Base-by-base conservation (phyloP, 2,329 filamentous ascomycete genomes). In the Fusarium mangiferae region DNA sequence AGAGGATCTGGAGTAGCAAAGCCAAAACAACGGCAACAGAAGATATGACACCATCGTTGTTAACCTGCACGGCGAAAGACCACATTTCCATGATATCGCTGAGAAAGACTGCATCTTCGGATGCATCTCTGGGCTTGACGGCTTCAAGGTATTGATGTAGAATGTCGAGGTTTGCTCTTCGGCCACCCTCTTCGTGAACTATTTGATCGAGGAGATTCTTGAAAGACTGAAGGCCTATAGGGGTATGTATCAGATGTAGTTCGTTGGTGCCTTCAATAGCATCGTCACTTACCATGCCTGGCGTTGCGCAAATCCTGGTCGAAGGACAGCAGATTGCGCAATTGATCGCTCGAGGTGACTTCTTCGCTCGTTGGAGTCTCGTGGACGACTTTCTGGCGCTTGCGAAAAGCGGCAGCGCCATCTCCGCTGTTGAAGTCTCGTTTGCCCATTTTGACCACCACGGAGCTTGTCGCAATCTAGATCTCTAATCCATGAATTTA, bases 51-150 rank as follows among this genome's bases (percentile, higher is more conserved):
- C 91, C 89, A 66, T 98, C 95, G 75, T 95, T 93, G 79, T 94
- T 94, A 74, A 90, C 90, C 80, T 94, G 91, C 36, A 91, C 90
- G 8, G 93, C 95, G 84, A 93, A 95, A 54, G 90, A 91, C 96
- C 96, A 98, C 67, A 91, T 94, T 77, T 97, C 93, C 83, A 97
- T 93, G 44, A 98, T 84, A 77, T 98, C 94, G 5, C 88, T 84
- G 36, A 98, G 88, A 75, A 92, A 94, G 30, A 91, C 85, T 12
- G 89, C 86, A 63, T 85, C 84, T 62, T 85, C 82, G 51, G 81
- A 79, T 60, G 81, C 79, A 59, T 85, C 82, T 74, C 82, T 81
- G 4, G 89, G 87, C 75, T 86, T 87, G 62, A 87, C 83, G 13
- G 85, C 83, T 51, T 90, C 86, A 55, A 96, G 88, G 79, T 92